These are phyloP conservation scores for Russula dissimulans DNA, from an alignment of 768 basidiomycete genomes.

Conservation along the genomic window DNA sequence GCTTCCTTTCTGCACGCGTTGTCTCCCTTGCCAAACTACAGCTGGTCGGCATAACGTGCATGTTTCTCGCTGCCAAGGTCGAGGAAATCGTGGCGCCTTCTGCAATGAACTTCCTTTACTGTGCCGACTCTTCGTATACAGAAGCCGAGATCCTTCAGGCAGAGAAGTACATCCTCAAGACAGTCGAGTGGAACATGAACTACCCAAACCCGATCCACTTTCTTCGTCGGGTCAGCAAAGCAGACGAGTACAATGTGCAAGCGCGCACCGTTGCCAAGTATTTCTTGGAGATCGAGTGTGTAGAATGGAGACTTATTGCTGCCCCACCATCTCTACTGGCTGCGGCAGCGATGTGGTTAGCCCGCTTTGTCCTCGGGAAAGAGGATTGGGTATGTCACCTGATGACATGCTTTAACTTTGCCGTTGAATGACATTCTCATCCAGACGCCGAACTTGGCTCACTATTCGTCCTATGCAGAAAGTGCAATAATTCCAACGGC, in stretches of 20 bases:
- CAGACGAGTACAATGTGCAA: slow-evolving; percentile 82
- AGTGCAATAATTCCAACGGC: slow-evolving; percentile 71
- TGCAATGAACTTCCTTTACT: slow-evolving; percentile 67
- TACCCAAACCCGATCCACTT: slow-evolving; percentile 87
- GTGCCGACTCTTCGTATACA: slow-evolving; percentile 69
- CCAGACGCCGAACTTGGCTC: slow-evolving; percentile 75
- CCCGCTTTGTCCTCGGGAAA: slow-evolving; percentile 65
- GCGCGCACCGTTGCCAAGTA: slow-evolving; percentile 86
- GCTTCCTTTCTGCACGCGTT: slow-evolving; percentile 50
- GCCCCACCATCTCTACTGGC: slow-evolving; percentile 72
- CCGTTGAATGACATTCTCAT: slow-evolving; percentile 11
- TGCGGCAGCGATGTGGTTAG: slow-evolving; percentile 82
- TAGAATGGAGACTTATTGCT: slow-evolving; percentile 72
- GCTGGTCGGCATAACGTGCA: slow-evolving; percentile 79
- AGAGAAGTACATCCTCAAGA: slow-evolving; percentile 80
- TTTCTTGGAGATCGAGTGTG: slow-evolving; percentile 73
- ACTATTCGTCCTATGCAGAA: slow-evolving; percentile 83
- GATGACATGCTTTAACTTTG: not conserved
- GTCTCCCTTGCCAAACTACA: slow-evolving; percentile 55
- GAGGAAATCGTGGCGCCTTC: slow-evolving; percentile 90
- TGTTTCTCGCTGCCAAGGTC: slow-evolving; percentile 85
- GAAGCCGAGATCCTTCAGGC: slow-evolving; percentile 80
- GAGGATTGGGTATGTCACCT: slow-evolving; percentile 69
- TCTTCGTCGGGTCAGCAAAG: slow-evolving; percentile 84
- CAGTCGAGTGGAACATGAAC: slow-evolving; percentile 76